phyloP scores from a whole-genome alignment of 1,284 basidiomycete species.

The Tylopilus sp. region DNA sequence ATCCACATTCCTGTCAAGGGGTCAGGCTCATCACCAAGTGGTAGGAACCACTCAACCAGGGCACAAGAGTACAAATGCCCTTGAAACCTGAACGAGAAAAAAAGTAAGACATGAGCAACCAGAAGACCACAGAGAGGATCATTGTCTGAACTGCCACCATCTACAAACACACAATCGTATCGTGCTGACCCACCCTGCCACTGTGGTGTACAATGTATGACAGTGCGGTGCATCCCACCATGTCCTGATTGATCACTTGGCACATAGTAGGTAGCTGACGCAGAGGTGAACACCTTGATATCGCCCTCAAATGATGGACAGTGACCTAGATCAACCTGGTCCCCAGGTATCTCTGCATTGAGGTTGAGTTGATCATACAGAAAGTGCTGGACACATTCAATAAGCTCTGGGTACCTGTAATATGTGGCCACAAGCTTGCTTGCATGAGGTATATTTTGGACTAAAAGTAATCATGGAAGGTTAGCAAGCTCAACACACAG shows the following conservation, averaged over 20 bases:
- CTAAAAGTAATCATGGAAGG: no score
- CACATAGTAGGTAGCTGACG: background rate
- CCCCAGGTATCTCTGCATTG: background rate
- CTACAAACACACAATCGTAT: background rate
- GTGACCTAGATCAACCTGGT: background rate
- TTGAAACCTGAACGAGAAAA: no score
- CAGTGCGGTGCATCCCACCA: background rate
- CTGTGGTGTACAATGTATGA: background rate
- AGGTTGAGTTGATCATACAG: background rate
- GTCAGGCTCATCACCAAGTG: background rate
- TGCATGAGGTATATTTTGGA: no score
- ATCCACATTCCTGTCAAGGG: background rate
- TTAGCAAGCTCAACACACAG: no score
- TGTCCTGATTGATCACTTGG: background rate
- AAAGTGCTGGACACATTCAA: background rate
- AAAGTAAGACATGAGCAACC: background rate
- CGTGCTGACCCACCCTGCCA: background rate
- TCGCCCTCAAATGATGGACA: background rate
- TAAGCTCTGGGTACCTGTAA: background rate
- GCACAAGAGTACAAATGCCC: background rate
- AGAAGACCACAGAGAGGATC: background rate
- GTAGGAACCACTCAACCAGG: background rate
- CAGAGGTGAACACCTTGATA: background rate
- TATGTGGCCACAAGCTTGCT: no score
- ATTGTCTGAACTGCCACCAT: background rate